Conservation (phyloP, 805 yeast species). For the Saccharomycopsis microspora region DNA sequence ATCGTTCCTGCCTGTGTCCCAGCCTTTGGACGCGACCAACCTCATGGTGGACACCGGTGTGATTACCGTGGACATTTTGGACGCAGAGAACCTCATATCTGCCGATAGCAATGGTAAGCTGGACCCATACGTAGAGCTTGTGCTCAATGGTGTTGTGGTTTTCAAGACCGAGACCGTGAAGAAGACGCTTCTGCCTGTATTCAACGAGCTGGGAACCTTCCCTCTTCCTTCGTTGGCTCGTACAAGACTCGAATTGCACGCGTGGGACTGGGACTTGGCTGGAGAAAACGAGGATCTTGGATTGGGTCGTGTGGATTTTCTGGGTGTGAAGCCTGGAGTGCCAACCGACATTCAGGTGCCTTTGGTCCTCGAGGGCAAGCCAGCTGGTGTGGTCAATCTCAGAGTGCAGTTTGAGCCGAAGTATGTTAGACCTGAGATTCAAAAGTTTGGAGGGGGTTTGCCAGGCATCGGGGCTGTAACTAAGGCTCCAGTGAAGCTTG, state of each 20-base stretch:
- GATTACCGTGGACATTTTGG: slow-evolving; percentile 41
- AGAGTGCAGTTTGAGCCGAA: slow-evolving; percentile 49
- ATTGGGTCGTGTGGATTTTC: slow-evolving; percentile 35
- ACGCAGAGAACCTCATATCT: slow-evolving; percentile 41
- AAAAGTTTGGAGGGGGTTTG: slow-evolving; percentile 33
- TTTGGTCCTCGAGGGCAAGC: slow-evolving; percentile 23
- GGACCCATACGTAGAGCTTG: slow-evolving; percentile 54
- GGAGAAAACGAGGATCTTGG: slow-evolving; percentile 60
- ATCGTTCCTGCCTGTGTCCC: slow-evolving; percentile 50
- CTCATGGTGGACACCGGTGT: slow-evolving; percentile 59
- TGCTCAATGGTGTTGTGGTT: slow-evolving; percentile 40
- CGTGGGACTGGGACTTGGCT: slow-evolving; percentile 72
- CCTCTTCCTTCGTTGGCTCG: slow-evolving; percentile 56
- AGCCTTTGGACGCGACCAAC: slow-evolving; percentile 44
- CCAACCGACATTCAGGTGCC: slow-evolving; percentile 32
- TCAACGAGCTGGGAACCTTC: slow-evolving; percentile 58
- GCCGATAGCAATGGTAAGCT: slow-evolving; percentile 69
- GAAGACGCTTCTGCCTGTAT: slow-evolving; percentile 60
- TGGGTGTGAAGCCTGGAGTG: slow-evolving; percentile 34
- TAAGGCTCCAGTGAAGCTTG: slow-evolving; percentile 28
- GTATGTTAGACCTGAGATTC: slow-evolving; percentile 51
- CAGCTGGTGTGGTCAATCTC: slow-evolving; percentile 54
- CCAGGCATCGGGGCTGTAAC: slow-evolving; percentile 28
- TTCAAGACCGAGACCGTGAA: slow-evolving; percentile 51
- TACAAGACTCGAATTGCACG: slow-evolving; percentile 34